phyloP scores from a whole-genome alignment of 2,329 filamentous ascomycete genomes.

The Talaromyces piceae region DNA sequence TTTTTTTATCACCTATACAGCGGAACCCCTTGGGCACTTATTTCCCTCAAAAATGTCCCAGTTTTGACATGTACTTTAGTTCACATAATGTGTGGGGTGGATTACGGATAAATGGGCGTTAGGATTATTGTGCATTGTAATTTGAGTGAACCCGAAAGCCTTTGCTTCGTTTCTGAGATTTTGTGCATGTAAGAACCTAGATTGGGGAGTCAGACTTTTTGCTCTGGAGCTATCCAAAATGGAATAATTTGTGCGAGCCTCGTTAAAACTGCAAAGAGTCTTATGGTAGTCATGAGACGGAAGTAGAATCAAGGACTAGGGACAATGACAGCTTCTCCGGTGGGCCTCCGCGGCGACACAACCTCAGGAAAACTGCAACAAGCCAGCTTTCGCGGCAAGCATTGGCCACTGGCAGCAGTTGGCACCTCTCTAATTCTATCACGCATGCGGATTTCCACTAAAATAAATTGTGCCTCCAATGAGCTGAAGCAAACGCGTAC shows the following conservation, averaged over 20 bases:
- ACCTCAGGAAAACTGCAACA: not conserved
- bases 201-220: too few species aligned
- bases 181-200: too few species aligned
- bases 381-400: not conserved
- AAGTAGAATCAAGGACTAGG: too few species aligned
- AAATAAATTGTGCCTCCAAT: not conserved
- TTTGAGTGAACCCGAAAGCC: not conserved
- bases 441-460: not conserved
- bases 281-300: too few species aligned
- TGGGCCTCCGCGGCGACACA: not conserved
- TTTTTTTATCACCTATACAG: not conserved
- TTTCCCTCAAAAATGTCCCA: not conserved
- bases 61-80: constrained; percentile 10
- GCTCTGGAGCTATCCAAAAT: too few species aligned
- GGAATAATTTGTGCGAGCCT: too few species aligned
- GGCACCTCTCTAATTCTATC: not conserved
- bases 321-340: too few species aligned
- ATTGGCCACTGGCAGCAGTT: not conserved
- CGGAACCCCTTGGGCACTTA: not conserved
- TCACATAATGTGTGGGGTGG: constrained; percentile 5
- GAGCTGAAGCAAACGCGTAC: not conserved
- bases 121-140: not conserved
- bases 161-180: not conserved
- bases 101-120: constrained; percentile 5
- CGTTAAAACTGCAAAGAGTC: too few species aligned